These are phyloP conservation scores for Centrapalus pauciflorus DNA, from an alignment of 129 eudicot species.

Conservation along the genomic window DNA sequence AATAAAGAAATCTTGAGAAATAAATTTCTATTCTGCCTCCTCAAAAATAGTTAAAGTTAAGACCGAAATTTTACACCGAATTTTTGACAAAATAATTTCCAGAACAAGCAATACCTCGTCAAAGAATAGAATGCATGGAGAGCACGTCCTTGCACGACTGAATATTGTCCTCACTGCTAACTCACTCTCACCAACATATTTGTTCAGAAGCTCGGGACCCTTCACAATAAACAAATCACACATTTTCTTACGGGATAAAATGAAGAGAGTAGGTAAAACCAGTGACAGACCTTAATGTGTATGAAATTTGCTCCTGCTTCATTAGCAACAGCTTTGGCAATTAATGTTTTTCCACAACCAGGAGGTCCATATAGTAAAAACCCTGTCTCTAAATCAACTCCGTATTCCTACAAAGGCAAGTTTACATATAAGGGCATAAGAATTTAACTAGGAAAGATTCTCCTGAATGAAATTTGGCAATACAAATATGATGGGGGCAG, in stretches of 20 bases:
- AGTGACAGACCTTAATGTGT: slow-evolving; percentile 66
- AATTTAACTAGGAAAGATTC: not conserved
- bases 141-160: slow-evolving; percentile 91
- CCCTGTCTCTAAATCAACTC: slow-evolving; percentile 67
- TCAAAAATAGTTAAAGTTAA: not conserved
- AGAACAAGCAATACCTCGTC: slow-evolving; percentile 60
- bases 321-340: slow-evolving; percentile 94
- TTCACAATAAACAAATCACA: slow-evolving; percentile 13
- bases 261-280: not conserved
- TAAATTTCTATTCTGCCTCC: not conserved
- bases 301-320: slow-evolving; percentile 97
- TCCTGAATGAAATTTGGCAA: not conserved
- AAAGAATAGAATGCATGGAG: slow-evolving; percentile 92
- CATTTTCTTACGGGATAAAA: not conserved
- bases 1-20: not conserved
- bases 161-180: slow-evolving; percentile 76
- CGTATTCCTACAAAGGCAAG: slow-evolving; percentile 41
- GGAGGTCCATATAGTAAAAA: slow-evolving; percentile 96
- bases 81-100: not conserved
- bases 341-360: slow-evolving; percentile 93
- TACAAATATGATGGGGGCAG: not conserved
- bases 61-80: not conserved
- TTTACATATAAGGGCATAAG: not conserved
- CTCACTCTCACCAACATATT: slow-evolving; percentile 97
- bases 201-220: slow-evolving; percentile 93